A percentile compares a stretch with the other conserved stretches of the same genome.
Conservation (phyloP, 805 yeast species). For the Kazachstania viticola region DNA sequence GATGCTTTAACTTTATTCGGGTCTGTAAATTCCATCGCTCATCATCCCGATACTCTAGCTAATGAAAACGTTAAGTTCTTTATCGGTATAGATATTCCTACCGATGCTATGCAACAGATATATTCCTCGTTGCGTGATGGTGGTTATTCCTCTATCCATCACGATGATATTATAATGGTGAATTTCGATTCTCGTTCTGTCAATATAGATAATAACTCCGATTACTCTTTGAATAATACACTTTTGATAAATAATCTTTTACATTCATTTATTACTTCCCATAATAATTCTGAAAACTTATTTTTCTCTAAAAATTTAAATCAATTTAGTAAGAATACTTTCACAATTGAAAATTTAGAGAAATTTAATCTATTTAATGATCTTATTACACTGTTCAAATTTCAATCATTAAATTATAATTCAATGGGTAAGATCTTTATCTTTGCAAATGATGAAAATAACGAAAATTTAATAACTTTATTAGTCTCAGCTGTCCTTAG, state of each 20-base stretch:
- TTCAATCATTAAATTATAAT: slow-evolving; percentile 5
- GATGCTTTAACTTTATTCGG: slow-evolving; percentile 35
- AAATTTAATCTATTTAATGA: slow-evolving; percentile 21
- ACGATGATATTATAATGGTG: slow-evolving; percentile 25
- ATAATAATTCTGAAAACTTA: slow-evolving; percentile 1
- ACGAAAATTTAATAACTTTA: slow-evolving; percentile 17
- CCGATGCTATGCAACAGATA: slow-evolving; percentile 23
- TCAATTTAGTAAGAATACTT: slow-evolving; percentile 5
- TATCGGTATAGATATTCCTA: slow-evolving; percentile 27
- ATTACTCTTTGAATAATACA: slow-evolving; percentile 6
- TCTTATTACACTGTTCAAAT: slow-evolving; percentile 17
- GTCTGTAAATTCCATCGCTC: slow-evolving; percentile 33
- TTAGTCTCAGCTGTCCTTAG: slow-evolving; percentile 18
- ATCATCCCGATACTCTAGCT: slow-evolving; percentile 25
- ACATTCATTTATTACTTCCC: not conserved
- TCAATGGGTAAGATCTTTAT: slow-evolving; percentile 11
- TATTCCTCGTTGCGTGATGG: not conserved
- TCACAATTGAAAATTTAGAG: slow-evolving; percentile 10
- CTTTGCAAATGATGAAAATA: slow-evolving; percentile 19
- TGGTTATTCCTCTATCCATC: slow-evolving; percentile 8
- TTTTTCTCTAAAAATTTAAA: slow-evolving; percentile 5
- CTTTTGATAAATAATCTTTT: slow-evolving; percentile 2
- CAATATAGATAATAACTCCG: not conserved
- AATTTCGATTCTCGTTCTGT: slow-evolving; percentile 26
- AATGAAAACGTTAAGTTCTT: slow-evolving; percentile 31